These are phyloP conservation scores for Periglandula ipomoeae DNA, from an alignment of 2,329 filamentous ascomycete species.

Conservation along the genomic window DNA sequence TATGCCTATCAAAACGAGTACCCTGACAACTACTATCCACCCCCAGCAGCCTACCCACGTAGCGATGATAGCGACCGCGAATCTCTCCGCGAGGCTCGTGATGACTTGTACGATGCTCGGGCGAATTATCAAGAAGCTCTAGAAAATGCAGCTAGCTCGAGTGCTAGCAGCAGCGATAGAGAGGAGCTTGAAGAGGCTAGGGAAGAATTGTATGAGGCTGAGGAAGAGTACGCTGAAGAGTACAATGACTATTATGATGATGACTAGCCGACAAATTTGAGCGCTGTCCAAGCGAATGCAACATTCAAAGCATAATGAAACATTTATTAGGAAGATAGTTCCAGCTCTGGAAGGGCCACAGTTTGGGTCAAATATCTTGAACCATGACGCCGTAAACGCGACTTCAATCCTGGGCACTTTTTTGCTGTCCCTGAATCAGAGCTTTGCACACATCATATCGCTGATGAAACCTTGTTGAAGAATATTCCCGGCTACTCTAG, in stretches of 20 bases:
- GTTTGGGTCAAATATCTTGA: too few species aligned
- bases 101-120: conserved; percentile 31
- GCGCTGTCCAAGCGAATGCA: too few species aligned
- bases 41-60: conserved; percentile 18
- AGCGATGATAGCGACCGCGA: conserved; percentile 32
- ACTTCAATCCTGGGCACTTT: too few species aligned
- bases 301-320: too few species aligned
- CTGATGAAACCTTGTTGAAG: too few species aligned
- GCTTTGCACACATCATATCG: too few species aligned
- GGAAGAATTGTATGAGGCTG: conserved; percentile 31
- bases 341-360: too few species aligned
- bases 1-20: conserved; percentile 1
- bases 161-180: conserved; percentile 40
- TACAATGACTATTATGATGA: conserved; percentile 23
- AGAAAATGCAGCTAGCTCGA: conserved; percentile 28
- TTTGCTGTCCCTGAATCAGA: too few species aligned
- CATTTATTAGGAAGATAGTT: too few species aligned
- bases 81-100: conserved; percentile 27
- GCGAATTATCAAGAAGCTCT: conserved; percentile 36
- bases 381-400: too few species aligned
- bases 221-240: conserved; percentile 37
- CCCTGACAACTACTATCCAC: background rate
- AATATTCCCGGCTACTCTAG: too few species aligned
- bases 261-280: background rate
- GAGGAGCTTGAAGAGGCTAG: conserved; percentile 44